A percentile compares a stretch with the other conserved stretches of the same genome.
Evolutionary conservation across 2,329 filamentous ascomycete species (phyloP).

Genomic region (Claviceps sorghi): DNA sequence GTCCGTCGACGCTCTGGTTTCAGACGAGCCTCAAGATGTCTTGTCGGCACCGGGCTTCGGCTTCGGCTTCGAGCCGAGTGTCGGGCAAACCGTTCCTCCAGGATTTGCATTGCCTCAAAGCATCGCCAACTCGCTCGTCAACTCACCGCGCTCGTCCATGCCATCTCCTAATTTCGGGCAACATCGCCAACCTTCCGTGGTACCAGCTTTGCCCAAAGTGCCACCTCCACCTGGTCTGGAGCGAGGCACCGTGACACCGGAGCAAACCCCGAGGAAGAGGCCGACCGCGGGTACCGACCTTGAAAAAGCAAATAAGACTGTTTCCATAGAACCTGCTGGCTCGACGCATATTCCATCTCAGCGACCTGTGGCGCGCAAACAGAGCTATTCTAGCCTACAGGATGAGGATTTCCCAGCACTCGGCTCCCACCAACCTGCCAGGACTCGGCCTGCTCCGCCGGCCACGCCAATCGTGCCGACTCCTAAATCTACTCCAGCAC

Average conservation of each 20-base stretch:
- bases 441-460: slow-evolving; percentile 17
- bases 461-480: slow-evolving; percentile 21
- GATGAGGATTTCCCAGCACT: slow-evolving; percentile 51
- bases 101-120: slow-evolving; percentile 13
- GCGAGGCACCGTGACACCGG: slow-evolving; percentile 18
- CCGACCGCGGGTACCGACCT: slow-evolving; percentile 16
- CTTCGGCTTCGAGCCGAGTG: slow-evolving; percentile 2
- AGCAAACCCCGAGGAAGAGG: slow-evolving; percentile 18
- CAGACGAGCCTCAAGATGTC: slow-evolving; percentile 32
- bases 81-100: slow-evolving; percentile 16
- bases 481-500: slow-evolving; percentile 19
- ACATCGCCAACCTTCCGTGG: slow-evolving; percentile 11
- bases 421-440: slow-evolving; percentile 28
- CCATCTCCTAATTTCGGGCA: slow-evolving; percentile 10
- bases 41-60: slow-evolving; percentile 4
- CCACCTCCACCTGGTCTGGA: slow-evolving; percentile 12
- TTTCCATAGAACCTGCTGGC: slow-evolving; percentile 30
- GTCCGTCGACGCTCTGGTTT: slow-evolving; percentile 55
- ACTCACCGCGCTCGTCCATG: slow-evolving; percentile 7
- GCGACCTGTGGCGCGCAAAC: slow-evolving; percentile 14
- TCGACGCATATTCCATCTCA: slow-evolving; percentile 31
- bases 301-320: slow-evolving; percentile 29
- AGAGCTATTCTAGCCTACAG: slow-evolving; percentile 24
- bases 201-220: slow-evolving; percentile 14
- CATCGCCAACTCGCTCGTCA: slow-evolving; percentile 1